Base-by-base conservation (phyloP, 805 yeast species). In the Candida railenensis region DNA sequence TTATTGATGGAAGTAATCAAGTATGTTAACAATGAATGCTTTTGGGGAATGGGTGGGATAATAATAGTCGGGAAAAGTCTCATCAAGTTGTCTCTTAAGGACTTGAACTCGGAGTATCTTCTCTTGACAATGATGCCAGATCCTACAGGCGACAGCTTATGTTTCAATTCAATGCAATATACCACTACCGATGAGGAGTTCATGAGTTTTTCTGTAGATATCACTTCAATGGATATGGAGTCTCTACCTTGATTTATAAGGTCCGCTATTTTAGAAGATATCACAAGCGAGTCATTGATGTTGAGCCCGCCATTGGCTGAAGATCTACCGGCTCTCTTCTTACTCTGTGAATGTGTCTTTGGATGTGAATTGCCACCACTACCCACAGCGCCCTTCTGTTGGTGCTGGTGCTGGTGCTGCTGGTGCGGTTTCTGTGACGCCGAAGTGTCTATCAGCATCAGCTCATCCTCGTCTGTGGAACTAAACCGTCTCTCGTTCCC, bases 11-110 rank as follows among this genome's bases (percentile, higher is more conserved):
- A 64, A 44, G 69, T 70, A 43, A 67, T 55, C 41, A 74, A 53
- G 47, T 68, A 73, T 21, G 72, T 64, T 38, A 78, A 65, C 14
- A 80, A 52, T 2, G 83, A 74, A 51, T 73, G 77, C 48, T 73
- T 73, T 47, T 70, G 76, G 0, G 77, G 77, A 4, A 73, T 70
- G 3, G 77, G 76, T 2, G 77, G 77, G 4, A 73, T 56, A 3
- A 73, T 58, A 11, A 62, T 45, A 1, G 74, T 69, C 4, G 77
- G 77, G 43, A 59, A 71, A n/a, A 72, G 52, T 51, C 62, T 63
- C 41, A 62, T 53, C 33, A 73, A 52, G 48, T 59, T 62, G 47
- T 70, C 75, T 21, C 76, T 56, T 9, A 73, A 59, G 20, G 74
- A 69, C 51, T 70, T 72, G 56, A 73, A 73, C 53, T 73, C 77